phyloP scores from a whole-genome alignment of 75 land plant genomes.

The Azolla pinnata region DNA sequence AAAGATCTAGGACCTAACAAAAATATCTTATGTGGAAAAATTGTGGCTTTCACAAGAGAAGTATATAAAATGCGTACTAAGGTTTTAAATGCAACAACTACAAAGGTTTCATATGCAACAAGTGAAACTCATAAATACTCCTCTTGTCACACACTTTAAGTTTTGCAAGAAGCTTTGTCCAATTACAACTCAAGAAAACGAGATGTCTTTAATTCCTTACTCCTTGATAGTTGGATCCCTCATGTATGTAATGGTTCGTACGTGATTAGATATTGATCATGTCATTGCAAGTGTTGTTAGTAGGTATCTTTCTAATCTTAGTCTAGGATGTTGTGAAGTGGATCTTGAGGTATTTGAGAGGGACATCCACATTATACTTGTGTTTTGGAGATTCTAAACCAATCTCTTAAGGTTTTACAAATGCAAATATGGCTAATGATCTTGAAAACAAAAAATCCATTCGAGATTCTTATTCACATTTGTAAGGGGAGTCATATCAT shows the following conservation, averaged over 20 bases:
- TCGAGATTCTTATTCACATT: slow-evolving; percentile 6
- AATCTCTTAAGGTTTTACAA: slow-evolving; percentile 4
- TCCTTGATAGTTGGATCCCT: slow-evolving; percentile 7
- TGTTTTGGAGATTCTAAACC: slow-evolving; percentile 6
- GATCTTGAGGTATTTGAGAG: too few relatives aligned
- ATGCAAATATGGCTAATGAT: slow-evolving; percentile 10
- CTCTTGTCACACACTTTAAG: too few relatives aligned
- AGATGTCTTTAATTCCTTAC: too few relatives aligned
- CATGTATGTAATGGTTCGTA: slow-evolving; percentile 23
- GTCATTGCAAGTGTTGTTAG: neutral
- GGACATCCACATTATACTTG: too few relatives aligned
- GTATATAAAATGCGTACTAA: slow-evolving; percentile 23
- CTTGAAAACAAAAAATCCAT: slow-evolving; percentile 7
- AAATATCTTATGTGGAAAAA: slow-evolving; percentile 18
- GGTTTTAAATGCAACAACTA: too few relatives aligned
- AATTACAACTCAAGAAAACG: too few relatives aligned
- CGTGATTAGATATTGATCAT: neutral
- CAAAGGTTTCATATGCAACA: slow-evolving; percentile 17
- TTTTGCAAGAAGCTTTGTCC: too few relatives aligned
- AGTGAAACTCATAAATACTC: neutral
- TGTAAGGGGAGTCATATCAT: too few relatives aligned
- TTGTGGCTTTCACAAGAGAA: slow-evolving; percentile 15
- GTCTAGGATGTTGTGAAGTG: slow-evolving; percentile 14
- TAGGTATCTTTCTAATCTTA: slow-evolving; percentile 10
- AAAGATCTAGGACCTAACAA: slow-evolving; percentile 17